Evolutionary conservation across 805 yeast species (phyloP), one percentile per base, ranked within the genome.

Genomic region (Metschnikowia peoriensis): DNA sequence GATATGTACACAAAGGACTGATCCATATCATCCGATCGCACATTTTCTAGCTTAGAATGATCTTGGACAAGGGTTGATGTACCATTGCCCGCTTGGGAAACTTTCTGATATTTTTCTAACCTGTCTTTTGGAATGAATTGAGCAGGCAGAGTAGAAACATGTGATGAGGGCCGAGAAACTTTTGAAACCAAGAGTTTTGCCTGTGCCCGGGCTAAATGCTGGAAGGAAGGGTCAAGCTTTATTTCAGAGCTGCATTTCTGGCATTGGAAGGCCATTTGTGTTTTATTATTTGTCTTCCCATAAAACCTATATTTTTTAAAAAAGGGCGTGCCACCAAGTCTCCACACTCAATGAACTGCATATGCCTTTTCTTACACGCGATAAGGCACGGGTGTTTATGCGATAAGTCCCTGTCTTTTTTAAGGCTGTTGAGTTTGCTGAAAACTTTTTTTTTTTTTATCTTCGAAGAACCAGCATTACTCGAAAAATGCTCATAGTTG

Each of bases 171-270:
- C 47, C 59, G 57, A 32, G 59, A 48, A 46, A 59, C 50, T 62
- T 71, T 71, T n/a, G 69, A 68, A 0, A 80, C 70, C 16, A 87
- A 68, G 22, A 85, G 71, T 39, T 79, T 76, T 4, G 77, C 68
- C 62, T 86, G 91, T 0, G 85, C 83, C 22, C 75, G 69, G 45
- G 81, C 77, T 28, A 85, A 64, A 34, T 77, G 78, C 17, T 70
- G 65, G 12, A 87, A 64, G 0, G 89, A 79, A 11, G 76, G 76
- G 63, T 86, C 88, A 6, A 85, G 67, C 11, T 66, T 63, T 34
- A 87, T 62, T 1, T 88, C 86, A 17, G 80, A 72, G 52, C 80
- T 76, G 66, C 93, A 87, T 59, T 82, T 69, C 62, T 82, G 88
- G 67, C 94, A 87, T 28, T 62, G 53, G 51, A 70, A 58, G 35